phyloP scores from a whole-genome alignment of 768 basidiomycete species.

The Phylloporus rhodoxanthus region DNA sequence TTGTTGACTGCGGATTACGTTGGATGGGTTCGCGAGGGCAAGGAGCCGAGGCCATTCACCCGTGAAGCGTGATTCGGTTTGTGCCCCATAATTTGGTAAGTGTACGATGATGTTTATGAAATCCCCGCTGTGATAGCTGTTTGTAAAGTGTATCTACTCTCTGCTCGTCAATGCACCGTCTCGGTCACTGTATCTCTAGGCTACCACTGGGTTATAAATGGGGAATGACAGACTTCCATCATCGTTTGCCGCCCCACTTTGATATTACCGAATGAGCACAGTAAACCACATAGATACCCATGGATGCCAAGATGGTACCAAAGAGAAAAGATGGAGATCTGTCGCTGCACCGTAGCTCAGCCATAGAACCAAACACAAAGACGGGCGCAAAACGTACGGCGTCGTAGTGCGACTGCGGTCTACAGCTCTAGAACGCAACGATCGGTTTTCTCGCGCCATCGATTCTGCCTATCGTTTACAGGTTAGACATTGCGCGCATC shows the following conservation, averaged over 20 bases:
- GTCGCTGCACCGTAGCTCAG: not conserved
- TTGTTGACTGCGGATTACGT: constrained; percentile 28
- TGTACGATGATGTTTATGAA: not conserved
- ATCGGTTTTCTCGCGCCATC: not conserved
- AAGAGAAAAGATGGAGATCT: not conserved
- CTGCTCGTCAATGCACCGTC: not conserved
- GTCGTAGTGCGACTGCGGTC: not conserved
- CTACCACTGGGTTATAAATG: too few relatives aligned
- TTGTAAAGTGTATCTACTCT: not conserved
- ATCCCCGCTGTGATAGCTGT: not conserved
- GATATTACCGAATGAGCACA: too few relatives aligned
- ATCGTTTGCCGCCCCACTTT: not conserved
- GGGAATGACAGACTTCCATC: not conserved
- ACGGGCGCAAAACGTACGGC: not conserved
- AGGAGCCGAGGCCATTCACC: constrained; percentile 22
- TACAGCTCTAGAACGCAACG: not conserved
- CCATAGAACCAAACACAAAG: not conserved
- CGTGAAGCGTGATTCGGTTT: constrained; percentile 7
- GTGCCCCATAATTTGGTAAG: too few relatives aligned
- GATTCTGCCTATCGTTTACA: not conserved
- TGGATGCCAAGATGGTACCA: not conserved
- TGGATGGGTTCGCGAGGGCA: constrained; percentile 39
- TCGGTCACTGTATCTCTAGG: too few relatives aligned
- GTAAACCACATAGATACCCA: not conserved
- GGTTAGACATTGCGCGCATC: not conserved